Evolutionary conservation across 768 basidiomycete genomes (phyloP).

Genomic region (Kwoniella shandongensis): DNA sequence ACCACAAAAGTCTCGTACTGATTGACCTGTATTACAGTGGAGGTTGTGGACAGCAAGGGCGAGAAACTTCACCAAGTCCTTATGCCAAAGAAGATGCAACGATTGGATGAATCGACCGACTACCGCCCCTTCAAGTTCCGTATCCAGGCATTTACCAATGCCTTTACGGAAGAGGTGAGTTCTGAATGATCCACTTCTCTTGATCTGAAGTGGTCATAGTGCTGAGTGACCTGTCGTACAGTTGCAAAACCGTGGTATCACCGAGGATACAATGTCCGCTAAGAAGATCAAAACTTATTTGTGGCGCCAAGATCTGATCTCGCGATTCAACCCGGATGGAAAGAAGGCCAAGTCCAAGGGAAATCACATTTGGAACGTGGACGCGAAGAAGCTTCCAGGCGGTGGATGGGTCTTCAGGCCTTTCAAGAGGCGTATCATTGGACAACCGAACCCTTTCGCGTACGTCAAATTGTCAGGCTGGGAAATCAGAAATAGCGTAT

Average conservation of each 20-base stretch:
- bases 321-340: conserved; percentile 97
- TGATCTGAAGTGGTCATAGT: neutral
- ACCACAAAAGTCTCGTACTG: neutral
- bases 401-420: conserved; percentile 83
- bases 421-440: conserved; percentile 83
- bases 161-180: conserved; percentile 83
- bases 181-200: neutral
- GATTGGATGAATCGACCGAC: conserved; percentile 91
- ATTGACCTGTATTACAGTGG: conserved; percentile 60
- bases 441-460: conserved; percentile 75
- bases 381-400: conserved; percentile 70
- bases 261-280: conserved; percentile 92
- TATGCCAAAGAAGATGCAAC: conserved; percentile 97
- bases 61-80: conserved; percentile 96
- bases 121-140: conserved; percentile 99
- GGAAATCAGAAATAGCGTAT: neutral
- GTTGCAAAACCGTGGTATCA: conserved; percentile 81
- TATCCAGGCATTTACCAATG: conserved; percentile 95
- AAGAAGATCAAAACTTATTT: conserved; percentile 95
- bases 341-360: conserved; percentile 99
- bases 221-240: conserved; percentile 44
- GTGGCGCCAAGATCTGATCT: conserved; percentile 86
- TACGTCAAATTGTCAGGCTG: conserved; percentile 31
- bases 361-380: conserved; percentile 98
- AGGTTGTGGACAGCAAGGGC: conserved; percentile 88